phyloP scores from a whole-genome alignment of 176 grass and related monocot species.

The Oropetium thomaeum region DNA sequence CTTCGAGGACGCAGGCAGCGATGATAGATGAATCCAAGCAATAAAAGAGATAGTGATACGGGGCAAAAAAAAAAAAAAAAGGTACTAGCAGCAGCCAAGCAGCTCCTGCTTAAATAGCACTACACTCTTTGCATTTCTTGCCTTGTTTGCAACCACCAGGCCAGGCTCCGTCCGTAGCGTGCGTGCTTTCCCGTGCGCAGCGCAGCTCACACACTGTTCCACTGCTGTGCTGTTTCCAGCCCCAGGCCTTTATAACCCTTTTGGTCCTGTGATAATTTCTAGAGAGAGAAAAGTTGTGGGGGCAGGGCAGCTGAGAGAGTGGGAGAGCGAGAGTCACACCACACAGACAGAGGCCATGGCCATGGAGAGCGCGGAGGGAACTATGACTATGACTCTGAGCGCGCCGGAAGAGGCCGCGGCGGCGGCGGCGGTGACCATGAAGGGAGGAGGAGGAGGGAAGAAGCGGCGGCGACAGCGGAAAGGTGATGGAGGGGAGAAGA shows the following conservation, averaged over 20 bases:
- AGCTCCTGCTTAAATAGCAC: constrained; percentile 10
- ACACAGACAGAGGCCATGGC: background rate
- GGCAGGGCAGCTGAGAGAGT: background rate
- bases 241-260: constrained; percentile 5
- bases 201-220: background rate
- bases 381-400: background rate
- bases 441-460: background rate
- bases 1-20: background rate
- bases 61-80: constrained; percentile 3
- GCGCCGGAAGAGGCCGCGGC: background rate
- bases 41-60: background rate
- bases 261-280: constrained; percentile 5
- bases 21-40: background rate
- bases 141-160: constrained; percentile 23
- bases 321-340: background rate
- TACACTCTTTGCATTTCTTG: constrained; percentile 23
- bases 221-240: background rate
- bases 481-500: background rate
- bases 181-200: background rate
- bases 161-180: background rate
- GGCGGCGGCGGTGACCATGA: background rate
- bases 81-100: background rate
- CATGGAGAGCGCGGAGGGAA: constrained; percentile 35
- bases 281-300: background rate
- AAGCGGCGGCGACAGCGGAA: constrained; percentile 29